phyloP scores from a whole-genome alignment of 352 stramenopile genomes.

The Aphanomyces stellatus region DNA sequence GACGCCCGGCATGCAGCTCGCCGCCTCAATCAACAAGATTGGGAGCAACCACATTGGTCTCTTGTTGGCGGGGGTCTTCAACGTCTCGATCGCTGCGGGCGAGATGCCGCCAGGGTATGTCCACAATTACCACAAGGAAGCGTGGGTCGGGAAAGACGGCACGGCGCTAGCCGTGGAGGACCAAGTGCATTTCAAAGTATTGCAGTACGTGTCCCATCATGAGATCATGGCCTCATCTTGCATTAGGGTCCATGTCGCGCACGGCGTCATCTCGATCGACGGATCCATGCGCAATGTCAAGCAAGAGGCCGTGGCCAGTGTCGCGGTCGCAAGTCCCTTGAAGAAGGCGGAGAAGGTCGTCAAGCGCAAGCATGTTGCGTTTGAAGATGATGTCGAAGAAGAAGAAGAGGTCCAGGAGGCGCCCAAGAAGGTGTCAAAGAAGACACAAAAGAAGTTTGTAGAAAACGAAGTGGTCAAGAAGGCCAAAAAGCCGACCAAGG shows the following conservation, averaged over 20 bases:
- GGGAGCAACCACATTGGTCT: conserved; percentile 80
- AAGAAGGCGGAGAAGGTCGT: neutral
- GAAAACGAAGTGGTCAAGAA: conserved; percentile 11
- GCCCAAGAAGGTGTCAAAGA: conserved; percentile 19
- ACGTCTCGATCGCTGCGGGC: conserved; percentile 61
- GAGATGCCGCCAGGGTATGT: conserved; percentile 70
- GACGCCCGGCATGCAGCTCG: conserved; percentile 49
- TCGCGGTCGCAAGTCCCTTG: neutral
- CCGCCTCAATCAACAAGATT: conserved; percentile 72
- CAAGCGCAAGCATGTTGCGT: neutral
- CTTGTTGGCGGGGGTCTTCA: conserved; percentile 75
- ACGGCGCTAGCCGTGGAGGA: conserved; percentile 52
- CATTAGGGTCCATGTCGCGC: conserved; percentile 51
- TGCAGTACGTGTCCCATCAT: conserved; percentile 27
- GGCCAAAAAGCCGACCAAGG: conserved; percentile 24
- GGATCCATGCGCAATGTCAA: conserved; percentile 45
- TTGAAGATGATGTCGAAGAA: conserved; percentile 21
- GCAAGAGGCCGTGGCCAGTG: neutral
- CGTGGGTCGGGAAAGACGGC: conserved; percentile 49
- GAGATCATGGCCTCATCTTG: neutral
- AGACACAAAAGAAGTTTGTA: neutral
- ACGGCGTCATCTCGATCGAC: conserved; percentile 75
- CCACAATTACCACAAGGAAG: conserved; percentile 72
- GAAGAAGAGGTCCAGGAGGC: conserved; percentile 23
- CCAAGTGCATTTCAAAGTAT: conserved; percentile 55